These are phyloP conservation scores for Cyberlindnera veronae DNA, from an alignment of 805 yeast species.

Conservation along the genomic window DNA sequence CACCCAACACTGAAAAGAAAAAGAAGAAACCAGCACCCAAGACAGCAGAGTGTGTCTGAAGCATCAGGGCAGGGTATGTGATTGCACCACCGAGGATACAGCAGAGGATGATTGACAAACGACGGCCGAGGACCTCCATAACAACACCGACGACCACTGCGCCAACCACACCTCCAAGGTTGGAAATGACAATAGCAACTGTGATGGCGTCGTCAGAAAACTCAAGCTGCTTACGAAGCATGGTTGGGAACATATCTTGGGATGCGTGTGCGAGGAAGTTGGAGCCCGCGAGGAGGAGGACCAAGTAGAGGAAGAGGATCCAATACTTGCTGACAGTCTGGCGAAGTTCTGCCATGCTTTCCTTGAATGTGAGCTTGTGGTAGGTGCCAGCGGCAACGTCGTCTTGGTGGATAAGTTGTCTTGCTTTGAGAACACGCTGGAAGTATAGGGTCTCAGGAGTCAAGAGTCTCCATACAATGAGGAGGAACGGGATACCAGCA, in stretches of 20 bases:
- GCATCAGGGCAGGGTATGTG: conserved; percentile 55
- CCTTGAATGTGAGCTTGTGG: conserved; percentile 23
- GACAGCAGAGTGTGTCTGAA: conserved; percentile 36
- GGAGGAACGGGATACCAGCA: conserved; percentile 57
- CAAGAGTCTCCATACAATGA: conserved; percentile 53
- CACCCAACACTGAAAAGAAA: conserved; percentile 65
- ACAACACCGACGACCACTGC: conserved; percentile 56
- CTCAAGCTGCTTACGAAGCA: conserved; percentile 50
- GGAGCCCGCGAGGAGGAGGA: conserved; percentile 63
- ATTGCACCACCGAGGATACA: conserved; percentile 57
- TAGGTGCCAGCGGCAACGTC: conserved; percentile 26
- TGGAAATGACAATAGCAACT: conserved; percentile 58
- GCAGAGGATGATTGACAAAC: conserved; percentile 51
- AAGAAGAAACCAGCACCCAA: conserved; percentile 62
- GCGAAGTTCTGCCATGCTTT: conserved; percentile 29
- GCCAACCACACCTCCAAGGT: conserved; percentile 64
- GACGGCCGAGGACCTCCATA: conserved; percentile 60
- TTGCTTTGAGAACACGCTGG: conserved; percentile 30
- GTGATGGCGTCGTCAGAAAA: conserved; percentile 47
- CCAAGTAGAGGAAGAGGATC: conserved; percentile 55
- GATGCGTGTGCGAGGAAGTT: conserved; percentile 72
- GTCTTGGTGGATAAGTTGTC: conserved; percentile 24
- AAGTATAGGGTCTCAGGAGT: conserved; percentile 63
- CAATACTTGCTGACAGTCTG: conserved; percentile 48
- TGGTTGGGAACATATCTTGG: conserved; percentile 69